Evolutionary conservation across 208 protist species (phyloP), one percentile per base, ranked within the genome.

Genomic region (Naegleria lovaniensis): DNA sequence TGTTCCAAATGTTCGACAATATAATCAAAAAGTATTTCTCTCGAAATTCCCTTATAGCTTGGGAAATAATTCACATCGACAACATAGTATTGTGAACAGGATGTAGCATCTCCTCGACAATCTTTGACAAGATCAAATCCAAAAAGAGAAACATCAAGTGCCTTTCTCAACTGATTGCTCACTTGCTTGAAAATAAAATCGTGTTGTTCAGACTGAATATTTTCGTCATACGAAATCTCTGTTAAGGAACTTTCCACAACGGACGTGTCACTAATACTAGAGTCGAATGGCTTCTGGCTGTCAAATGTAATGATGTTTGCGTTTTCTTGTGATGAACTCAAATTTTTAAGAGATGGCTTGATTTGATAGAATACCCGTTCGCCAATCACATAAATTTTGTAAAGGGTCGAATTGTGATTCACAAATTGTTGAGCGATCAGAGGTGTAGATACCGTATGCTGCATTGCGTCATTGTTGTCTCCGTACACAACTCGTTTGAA

Each of bases 311-410:
- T 79, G 0, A 79, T 79, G 7, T 19, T 13, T n/a, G 3, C 19
- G 1, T 3, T 75, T 22, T 75, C 58, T 29, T 84, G 76, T 33
- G 9, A 16, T 38, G 33, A 16, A 38, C 39, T 33, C 29, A 84
- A 33, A 58, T 88, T 88, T n/a, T 39, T 29, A 0, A 88, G 11
- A 11, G 85, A 88, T 58, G 19, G 22, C 41, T 39, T 88, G 9
- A 39, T 39, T 88, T 88, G 85, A 33, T 40, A 29, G 55, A 88
- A 88, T 13, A 58, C 43, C n/a, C 33, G 5, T 0, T 88, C 43
- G 5, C 85, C 85, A 88, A 88, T 88, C 7, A 88, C 85, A 58
- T 88, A 88, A 9, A 58, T 29, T 29, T 88, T 88, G 36, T 58
- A 58, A 7, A 88, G 40, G 33, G 43, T 58, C 15, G 19, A 19